Evolutionary conservation across 768 basidiomycete genomes (phyloP).

Genomic region (Phaeotremella skinneri): DNA sequence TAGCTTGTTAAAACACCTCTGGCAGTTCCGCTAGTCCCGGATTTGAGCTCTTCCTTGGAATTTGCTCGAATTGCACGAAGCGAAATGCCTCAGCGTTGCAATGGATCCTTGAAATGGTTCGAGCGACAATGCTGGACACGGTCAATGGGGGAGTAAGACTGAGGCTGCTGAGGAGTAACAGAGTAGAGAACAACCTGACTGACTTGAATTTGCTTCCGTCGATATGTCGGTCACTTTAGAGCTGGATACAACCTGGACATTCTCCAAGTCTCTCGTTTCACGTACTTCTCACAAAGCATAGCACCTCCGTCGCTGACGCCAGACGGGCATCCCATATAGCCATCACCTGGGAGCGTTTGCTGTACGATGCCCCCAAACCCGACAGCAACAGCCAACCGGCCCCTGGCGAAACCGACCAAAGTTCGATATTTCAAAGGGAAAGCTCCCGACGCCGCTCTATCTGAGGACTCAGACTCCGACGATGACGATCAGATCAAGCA

Average conservation of each 20-base stretch:
- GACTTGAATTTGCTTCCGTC: not conserved
- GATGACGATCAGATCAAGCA: slow-evolving; percentile 34
- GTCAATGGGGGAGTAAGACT: no score
- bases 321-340: not conserved
- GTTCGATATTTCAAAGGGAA: slow-evolving; percentile 45
- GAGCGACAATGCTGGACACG: no score
- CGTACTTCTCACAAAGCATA: no score
- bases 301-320: no score
- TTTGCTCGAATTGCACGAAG: no score
- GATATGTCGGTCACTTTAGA: not conserved
- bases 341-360: not conserved
- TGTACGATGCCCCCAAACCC: slow-evolving; percentile 14
- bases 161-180: not conserved
- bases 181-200: not conserved
- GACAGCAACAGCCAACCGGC: slow-evolving; percentile 8
- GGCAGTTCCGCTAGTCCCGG: no score
- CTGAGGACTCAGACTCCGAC: slow-evolving; percentile 34
- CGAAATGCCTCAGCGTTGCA: no score
- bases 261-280: no score
- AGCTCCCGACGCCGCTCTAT: slow-evolving; percentile 32
- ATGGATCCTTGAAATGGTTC: no score
- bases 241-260: no score
- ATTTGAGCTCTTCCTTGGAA: no score
- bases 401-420: slow-evolving; percentile 31
- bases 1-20: no score